Evolutionary conservation across 2,329 filamentous ascomycete species (phyloP).

Genomic region (Bipolaris oryzae): DNA sequence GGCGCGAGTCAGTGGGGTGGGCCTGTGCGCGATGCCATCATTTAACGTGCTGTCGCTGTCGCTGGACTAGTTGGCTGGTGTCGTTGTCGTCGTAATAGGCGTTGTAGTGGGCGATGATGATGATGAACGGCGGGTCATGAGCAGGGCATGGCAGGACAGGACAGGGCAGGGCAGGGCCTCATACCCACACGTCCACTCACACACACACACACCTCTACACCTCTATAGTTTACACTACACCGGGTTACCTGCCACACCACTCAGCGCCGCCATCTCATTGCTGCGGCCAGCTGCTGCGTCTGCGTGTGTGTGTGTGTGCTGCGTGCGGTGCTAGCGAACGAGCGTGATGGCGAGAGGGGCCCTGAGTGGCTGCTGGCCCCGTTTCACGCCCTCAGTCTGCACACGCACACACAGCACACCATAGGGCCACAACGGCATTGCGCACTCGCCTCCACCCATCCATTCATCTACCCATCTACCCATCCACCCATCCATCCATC

Average conservation of each 20-base stretch:
- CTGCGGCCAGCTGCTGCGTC: no score
- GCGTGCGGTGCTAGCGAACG: not conserved
- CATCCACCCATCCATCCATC: no score
- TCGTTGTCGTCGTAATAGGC: not conserved
- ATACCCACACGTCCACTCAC: no score
- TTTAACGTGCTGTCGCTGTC: slow-evolving; percentile 4
- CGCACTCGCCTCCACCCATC: no score
- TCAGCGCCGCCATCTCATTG: no score
- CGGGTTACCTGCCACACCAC: not conserved
- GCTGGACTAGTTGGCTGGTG: not conserved
- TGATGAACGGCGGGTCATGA: no score
- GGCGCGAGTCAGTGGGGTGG: slow-evolving; percentile 15
- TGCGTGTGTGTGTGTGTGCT: no score
- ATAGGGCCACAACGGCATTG: not conserved
- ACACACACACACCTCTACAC: no score
- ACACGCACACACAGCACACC: not conserved
- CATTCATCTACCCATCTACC: no score
- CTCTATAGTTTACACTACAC: not conserved
- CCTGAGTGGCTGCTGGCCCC: slow-evolving; percentile 6
- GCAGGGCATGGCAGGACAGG: no score
- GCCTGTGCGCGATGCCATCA: slow-evolving; percentile 15
- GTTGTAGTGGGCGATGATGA: not conserved
- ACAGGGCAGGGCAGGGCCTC: no score
- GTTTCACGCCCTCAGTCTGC: slow-evolving; percentile 8
- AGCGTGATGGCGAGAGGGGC: not conserved